Evolutionary conservation across 345 rosid genomes (phyloP).

Genomic region (Orychophragmus violaceus): DNA sequence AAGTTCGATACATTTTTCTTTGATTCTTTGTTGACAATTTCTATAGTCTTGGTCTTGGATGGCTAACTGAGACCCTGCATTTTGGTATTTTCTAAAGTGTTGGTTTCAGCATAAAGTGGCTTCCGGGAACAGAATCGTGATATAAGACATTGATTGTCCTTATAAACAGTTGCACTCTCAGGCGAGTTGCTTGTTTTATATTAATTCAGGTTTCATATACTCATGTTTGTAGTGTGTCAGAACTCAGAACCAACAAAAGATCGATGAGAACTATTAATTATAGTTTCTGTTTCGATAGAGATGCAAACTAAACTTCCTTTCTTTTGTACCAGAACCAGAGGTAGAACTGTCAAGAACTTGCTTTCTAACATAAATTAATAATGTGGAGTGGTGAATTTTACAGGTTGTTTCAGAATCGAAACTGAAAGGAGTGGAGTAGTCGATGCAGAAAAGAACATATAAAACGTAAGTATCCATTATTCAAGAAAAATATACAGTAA

Average conservation of each 20-base stretch:
- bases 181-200: conserved; percentile 2
- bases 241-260: not conserved
- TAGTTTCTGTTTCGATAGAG: too few relatives aligned
- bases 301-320: not conserved
- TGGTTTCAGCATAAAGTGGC: too few relatives aligned
- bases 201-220: not conserved
- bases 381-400: not conserved
- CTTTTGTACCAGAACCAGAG: not conserved
- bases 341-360: not conserved
- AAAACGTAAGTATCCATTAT: conserved; percentile 15
- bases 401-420: conserved; percentile 1
- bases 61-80: not conserved
- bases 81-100: too few relatives aligned
- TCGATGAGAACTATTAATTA: too few relatives aligned
- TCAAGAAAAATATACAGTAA: conserved; percentile 22
- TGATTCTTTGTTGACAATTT: not conserved
- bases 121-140: too few relatives aligned
- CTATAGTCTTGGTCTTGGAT: conserved; percentile 13
- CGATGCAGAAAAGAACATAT: not conserved
- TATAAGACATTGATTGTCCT: not conserved
- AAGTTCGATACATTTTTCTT: too few relatives aligned
- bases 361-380: not conserved
- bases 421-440: not conserved
- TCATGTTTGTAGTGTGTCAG: not conserved
- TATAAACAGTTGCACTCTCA: conserved; percentile 9